A percentile compares a stretch with the other conserved stretches of the same genome.
phyloP scores from a whole-genome alignment of 2,329 filamentous ascomycete genomes.

The Fusarium agapanthi region DNA sequence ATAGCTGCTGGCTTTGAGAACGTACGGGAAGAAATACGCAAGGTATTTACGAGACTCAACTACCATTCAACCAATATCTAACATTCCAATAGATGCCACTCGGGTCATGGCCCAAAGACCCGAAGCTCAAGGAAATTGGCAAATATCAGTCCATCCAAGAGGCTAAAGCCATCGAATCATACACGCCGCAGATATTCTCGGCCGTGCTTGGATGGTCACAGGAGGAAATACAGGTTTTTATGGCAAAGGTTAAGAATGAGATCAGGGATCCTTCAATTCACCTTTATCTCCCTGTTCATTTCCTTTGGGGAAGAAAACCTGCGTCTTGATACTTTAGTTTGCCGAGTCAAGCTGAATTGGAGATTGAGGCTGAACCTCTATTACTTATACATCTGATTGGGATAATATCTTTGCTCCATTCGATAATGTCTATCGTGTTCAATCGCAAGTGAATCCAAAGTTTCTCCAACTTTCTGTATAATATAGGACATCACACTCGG shows the following conservation, averaged over 20 bases:
- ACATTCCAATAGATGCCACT: background rate
- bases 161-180: background rate
- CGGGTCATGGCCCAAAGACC: background rate
- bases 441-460: too few species aligned
- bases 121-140: background rate
- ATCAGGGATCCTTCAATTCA: background rate
- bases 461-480: background rate
- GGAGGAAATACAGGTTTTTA: background rate
- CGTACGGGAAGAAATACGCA: background rate
- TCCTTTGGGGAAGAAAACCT: background rate
- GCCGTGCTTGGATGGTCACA: background rate
- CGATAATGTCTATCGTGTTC: background rate
- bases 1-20: background rate
- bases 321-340: background rate
- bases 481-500: background rate
- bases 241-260: background rate
- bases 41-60: background rate
- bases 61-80: rapidly evolving
- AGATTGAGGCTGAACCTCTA: background rate
- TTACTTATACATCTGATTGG: background rate
- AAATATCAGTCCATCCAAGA: background rate
- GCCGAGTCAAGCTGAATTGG: rapidly evolving
- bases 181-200: background rate
- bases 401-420: background rate
- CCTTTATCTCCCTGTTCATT: background rate